Evolutionary conservation across 2,329 filamentous ascomycete species (phyloP), one percentile per base, ranked within the genome.

Genomic region (Colletotrichum magnum): DNA sequence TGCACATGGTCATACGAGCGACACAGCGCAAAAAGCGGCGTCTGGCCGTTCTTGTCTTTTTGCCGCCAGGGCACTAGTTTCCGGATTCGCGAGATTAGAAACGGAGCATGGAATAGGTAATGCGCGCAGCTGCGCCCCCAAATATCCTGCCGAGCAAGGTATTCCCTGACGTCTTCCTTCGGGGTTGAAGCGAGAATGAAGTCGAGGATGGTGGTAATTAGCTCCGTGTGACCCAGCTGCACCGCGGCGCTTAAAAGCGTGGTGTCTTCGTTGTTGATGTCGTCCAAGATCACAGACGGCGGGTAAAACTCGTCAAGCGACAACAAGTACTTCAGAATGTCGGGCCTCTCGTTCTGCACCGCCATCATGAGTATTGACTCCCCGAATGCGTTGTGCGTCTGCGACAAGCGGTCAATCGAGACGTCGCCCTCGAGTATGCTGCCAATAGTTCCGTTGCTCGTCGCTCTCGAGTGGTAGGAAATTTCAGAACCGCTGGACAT

Each of bases 1-100:
- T 95, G 87, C 1, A 90, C 87, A 79, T 99, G 94, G 77, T 99
- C 96, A 76, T 99, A 99, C 0, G 94, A 98, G 74, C 96, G 90
- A 79, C 95, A 98, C 1, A 98, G 85, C 2, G 96, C 96, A 78
- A 99, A 98, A 9, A 99, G 83, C 2, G 96, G 97, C n/a, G 97
- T 99, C 80, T 98, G 96, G 0, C 96, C 96, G 77, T 98, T 98
- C 78, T 94, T 97, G 80, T 99, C 96, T 73, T 92, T 94, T 79
- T 97, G 90, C 67, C 90, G 89, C 96, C 96, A 99, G 9, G 94
- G 93, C 61, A 99, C 84, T 72, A 95, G 82, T 69, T 88, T 86
- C 2, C 94, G 95, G 69, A 98, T 91, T 63, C 88, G 87, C 52
- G 85, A 83, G 73, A 99, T 96, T 21, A 99, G 84, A 61, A 88